Evolutionary conservation across 352 stramenopile genomes (phyloP).

Genomic region (Phytophthora hibernalis): DNA sequence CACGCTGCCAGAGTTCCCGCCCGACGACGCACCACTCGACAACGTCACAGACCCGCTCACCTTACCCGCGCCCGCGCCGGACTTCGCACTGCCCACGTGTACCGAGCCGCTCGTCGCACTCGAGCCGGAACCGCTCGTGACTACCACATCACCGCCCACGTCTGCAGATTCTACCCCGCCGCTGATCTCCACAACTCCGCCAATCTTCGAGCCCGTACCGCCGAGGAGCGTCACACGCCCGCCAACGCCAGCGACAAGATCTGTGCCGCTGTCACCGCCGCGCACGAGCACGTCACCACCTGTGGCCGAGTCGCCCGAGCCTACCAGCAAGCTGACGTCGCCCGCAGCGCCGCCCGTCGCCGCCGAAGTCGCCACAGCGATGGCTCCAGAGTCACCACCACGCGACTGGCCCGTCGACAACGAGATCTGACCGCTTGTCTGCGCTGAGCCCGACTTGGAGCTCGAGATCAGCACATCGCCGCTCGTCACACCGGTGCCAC

Average conservation of each 20-base stretch:
- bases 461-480: constrained; percentile 22
- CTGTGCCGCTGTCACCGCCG: constrained; percentile 16
- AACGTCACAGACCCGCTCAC: constrained; percentile 8
- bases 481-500: constrained; percentile 17
- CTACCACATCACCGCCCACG: background rate
- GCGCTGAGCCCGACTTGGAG: background rate
- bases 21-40: background rate
- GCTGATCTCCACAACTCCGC: constrained; percentile 6
- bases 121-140: background rate
- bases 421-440: constrained; percentile 6
- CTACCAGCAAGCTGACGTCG: constrained; percentile 10
- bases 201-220: constrained; percentile 2
- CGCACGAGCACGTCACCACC: constrained; percentile 12
- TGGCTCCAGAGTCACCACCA: constrained; percentile 7
- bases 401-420: constrained; percentile 4
- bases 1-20: constrained; percentile 1
- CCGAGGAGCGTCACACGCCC: constrained; percentile 11
- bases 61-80: background rate
- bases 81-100: background rate
- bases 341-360: constrained; percentile 5
- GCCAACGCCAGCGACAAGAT: constrained; percentile 3
- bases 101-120: constrained; percentile 5
- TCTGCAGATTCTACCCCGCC: constrained; percentile 1
- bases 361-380: background rate
- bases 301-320: constrained; percentile 3